Conservation (phyloP, 805 yeast species). For the Suhomyces canberraensis region DNA sequence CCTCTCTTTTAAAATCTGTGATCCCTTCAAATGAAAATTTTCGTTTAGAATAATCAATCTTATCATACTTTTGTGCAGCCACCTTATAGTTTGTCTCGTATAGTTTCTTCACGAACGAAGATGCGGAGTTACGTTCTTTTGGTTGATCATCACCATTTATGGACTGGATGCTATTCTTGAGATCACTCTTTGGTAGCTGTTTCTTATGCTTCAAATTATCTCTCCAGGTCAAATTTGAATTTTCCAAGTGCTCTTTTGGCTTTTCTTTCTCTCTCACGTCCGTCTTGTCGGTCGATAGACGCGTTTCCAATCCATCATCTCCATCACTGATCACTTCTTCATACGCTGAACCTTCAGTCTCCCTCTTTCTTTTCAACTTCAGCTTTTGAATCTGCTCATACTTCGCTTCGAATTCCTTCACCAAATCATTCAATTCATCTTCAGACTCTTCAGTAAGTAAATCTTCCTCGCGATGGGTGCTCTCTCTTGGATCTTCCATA, state of each 20-base stretch:
- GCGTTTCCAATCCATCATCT: too few relatives aligned
- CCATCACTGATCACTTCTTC: neutral
- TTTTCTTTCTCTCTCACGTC: neutral
- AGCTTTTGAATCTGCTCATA: slow-evolving; percentile 22
- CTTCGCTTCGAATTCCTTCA: slow-evolving; percentile 30
- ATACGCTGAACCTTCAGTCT: neutral
- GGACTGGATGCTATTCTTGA: too few relatives aligned
- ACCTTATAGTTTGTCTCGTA: slow-evolving; percentile 11
- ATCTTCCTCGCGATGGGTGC: slow-evolving; percentile 17
- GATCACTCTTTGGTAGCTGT: neutral
- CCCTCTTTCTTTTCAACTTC: slow-evolving; percentile 6
- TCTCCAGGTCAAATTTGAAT: neutral
- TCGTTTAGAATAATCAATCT: slow-evolving; percentile 22
- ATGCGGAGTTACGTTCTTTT: too few relatives aligned
- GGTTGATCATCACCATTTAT: too few relatives aligned
- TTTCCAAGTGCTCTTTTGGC: neutral
- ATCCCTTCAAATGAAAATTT: slow-evolving; percentile 23
- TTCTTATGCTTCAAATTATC: neutral
- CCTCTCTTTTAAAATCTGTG: slow-evolving; percentile 6
- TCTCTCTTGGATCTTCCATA: slow-evolving; percentile 33
- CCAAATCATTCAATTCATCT: slow-evolving; percentile 35
- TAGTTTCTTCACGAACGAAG: slow-evolving; percentile 19
- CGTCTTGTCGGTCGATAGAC: too few relatives aligned
- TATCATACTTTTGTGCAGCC: slow-evolving; percentile 3
- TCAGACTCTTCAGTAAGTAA: slow-evolving; percentile 36